Percentiles rank a stretch among this genome's conserved stretches.
Evolutionary conservation across 2,329 filamentous ascomycete species (phyloP).

Genomic region (Exserohilum turcica): DNA sequence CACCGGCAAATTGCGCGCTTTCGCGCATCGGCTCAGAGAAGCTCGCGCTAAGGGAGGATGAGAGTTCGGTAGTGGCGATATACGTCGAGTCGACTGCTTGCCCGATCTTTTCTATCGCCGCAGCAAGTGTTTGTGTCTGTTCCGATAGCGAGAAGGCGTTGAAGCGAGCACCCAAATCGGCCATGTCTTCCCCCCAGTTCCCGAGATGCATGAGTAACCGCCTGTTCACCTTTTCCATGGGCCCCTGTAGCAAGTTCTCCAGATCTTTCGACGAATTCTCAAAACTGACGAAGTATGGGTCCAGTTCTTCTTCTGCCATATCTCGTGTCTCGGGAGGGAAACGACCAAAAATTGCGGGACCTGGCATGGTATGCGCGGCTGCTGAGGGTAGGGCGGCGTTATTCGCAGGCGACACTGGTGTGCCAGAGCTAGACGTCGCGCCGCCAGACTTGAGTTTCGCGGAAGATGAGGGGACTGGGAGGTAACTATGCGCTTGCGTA

Average conservation of each 20-base stretch:
- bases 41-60: constrained; percentile 82
- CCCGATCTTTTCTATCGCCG: constrained; percentile 91
- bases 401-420: constrained; percentile 60
- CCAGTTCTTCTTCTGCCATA: constrained; percentile 85
- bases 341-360: constrained; percentile 70
- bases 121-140: constrained; percentile 82
- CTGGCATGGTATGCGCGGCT: constrained; percentile 62
- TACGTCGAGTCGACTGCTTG: constrained; percentile 96
- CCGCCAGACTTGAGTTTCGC: constrained; percentile 75
- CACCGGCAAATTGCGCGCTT: constrained; percentile 94
- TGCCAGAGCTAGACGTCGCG: constrained; percentile 55
- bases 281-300: constrained; percentile 94
- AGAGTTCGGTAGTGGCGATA: constrained; percentile 91
- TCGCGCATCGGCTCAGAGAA: constrained; percentile 99
- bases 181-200: constrained; percentile 81
- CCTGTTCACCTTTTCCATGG: constrained; percentile 96
- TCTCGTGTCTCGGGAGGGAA: constrained; percentile 81
- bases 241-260: constrained; percentile 83
- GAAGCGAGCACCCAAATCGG: constrained; percentile 92
- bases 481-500: constrained; percentile 80
- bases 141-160: constrained; percentile 97
- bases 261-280: constrained; percentile 91
- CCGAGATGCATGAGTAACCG: constrained; percentile 85
- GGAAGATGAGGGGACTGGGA: constrained; percentile 83
- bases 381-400: constrained; percentile 57